Conservation (phyloP, 1,284 basidiomycete species). For the Erythrobasidium hasegawianum region DNA sequence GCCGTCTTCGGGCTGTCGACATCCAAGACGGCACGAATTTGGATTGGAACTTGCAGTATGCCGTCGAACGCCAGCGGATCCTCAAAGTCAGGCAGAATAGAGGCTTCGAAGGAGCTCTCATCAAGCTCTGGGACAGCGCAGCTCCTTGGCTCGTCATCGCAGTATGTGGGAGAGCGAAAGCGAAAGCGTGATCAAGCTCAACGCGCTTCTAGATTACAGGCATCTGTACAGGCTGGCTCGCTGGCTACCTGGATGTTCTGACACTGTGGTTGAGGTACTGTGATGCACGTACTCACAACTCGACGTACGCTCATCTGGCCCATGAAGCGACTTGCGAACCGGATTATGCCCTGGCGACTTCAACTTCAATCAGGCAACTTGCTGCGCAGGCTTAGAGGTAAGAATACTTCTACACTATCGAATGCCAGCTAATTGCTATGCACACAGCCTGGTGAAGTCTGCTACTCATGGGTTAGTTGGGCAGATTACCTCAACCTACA, state of each 20-base stretch:
- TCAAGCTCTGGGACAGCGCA: conserved; percentile 56
- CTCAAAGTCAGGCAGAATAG: conserved; percentile 56
- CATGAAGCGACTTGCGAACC: conserved; percentile 58
- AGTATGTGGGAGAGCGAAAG: conserved; percentile 45
- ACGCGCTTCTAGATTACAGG: conserved; percentile 48
- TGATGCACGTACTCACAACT: background rate
- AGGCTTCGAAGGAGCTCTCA: conserved; percentile 60
- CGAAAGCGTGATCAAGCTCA: background rate
- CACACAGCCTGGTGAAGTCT: conserved; percentile 62
- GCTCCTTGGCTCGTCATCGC: conserved; percentile 67
- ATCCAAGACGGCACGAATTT: conserved; percentile 32
- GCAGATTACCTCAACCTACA: conserved; percentile 31
- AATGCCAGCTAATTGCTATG: conserved; percentile 4
- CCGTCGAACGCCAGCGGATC: conserved; percentile 59
- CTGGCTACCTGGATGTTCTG: conserved; percentile 68
- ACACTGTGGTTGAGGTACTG: conserved; percentile 64
- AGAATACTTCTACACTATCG: conserved; percentile 45
- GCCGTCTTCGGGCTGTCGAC: too few species aligned
- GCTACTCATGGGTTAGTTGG: conserved; percentile 64
- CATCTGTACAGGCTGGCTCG: conserved; percentile 63
- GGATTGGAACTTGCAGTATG: conserved; percentile 69
- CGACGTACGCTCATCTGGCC: background rate
- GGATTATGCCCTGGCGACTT: conserved; percentile 67
- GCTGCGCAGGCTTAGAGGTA: conserved; percentile 71
- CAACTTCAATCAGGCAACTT: conserved; percentile 68